phyloP scores from a whole-genome alignment of 768 basidiomycete species.

The Coprinopsis sp. region DNA sequence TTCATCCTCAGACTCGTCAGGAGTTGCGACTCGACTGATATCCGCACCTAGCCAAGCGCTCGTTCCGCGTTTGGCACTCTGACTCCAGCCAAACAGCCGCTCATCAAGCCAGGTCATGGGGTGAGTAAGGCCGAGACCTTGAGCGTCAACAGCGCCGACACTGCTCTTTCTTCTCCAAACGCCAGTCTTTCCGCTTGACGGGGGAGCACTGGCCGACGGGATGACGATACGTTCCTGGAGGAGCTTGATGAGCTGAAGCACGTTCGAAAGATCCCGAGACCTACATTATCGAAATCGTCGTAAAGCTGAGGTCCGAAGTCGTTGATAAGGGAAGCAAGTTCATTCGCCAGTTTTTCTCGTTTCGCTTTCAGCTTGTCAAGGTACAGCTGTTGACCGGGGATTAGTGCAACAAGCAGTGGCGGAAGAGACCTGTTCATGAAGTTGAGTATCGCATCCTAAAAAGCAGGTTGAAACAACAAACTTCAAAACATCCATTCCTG shows the following conservation, averaged over 20 bases:
- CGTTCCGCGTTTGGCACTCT: slow-evolving; percentile 71
- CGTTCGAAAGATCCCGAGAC: slow-evolving; percentile 15
- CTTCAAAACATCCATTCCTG: slow-evolving; percentile 97
- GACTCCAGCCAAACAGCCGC: slow-evolving; percentile 88
- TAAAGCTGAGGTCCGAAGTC: slow-evolving; percentile 86
- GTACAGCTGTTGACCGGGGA: slow-evolving; percentile 83
- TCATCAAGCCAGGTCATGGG: slow-evolving; percentile 97
- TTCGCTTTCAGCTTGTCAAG: slow-evolving; percentile 71
- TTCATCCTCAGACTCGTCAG: slow-evolving; percentile 80
- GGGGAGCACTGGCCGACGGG: slow-evolving; percentile 81
- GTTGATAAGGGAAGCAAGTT: slow-evolving; percentile 79
- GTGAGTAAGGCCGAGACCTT: slow-evolving; percentile 79
- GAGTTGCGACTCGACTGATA: slow-evolving; percentile 59
- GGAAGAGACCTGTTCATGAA: slow-evolving; percentile 67
- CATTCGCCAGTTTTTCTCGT: slow-evolving; percentile 73
- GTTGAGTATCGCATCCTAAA: slow-evolving; percentile 3
- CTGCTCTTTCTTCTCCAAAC: slow-evolving; percentile 78
- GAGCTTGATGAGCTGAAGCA: slow-evolving; percentile 8
- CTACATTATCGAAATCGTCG: slow-evolving; percentile 79
- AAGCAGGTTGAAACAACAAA: slow-evolving; percentile 33
- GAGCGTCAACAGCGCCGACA: slow-evolving; percentile 78
- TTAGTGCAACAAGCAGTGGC: slow-evolving; percentile 80
- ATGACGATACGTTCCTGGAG: slow-evolving; percentile 71
- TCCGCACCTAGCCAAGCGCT: slow-evolving; percentile 79
- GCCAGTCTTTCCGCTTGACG: slow-evolving; percentile 69